Evolutionary conservation across 2,329 filamentous ascomycete species (phyloP).

Genomic region (Macrophomina pseudophaseolina): DNA sequence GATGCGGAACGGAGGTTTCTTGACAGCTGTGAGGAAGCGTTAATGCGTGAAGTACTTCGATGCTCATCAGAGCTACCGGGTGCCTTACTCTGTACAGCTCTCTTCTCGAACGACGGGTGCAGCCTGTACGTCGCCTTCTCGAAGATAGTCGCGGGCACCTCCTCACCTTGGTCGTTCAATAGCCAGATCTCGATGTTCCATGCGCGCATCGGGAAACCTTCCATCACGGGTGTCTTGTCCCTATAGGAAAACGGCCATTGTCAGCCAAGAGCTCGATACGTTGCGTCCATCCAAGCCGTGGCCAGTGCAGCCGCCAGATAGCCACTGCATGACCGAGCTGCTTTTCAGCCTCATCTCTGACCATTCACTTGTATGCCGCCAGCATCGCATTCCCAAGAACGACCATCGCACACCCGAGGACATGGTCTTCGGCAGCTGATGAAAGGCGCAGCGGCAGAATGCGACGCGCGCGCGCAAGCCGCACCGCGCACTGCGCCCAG

Average conservation of each 20-base stretch:
- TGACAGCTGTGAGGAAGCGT: conserved; percentile 65
- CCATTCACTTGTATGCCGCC: too few relatives aligned
- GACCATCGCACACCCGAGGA: too few relatives aligned
- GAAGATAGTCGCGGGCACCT: conserved; percentile 82
- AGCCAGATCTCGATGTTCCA: conserved; percentile 90
- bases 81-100: conserved; percentile 73
- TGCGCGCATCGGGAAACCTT: conserved; percentile 88
- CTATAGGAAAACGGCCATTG: conserved; percentile 48
- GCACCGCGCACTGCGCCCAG: background rate
- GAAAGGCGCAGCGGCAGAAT: background rate
- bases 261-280: background rate
- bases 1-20: conserved; percentile 85
- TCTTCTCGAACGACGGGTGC: conserved; percentile 90
- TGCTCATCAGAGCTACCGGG: background rate
- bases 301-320: background rate
- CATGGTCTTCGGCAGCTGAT: too few relatives aligned
- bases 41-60: background rate
- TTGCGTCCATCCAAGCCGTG: background rate
- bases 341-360: background rate
- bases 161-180: conserved; percentile 83
- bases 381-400: too few relatives aligned
- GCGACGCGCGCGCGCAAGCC: background rate
- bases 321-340: background rate
- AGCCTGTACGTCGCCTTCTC: conserved; percentile 92
- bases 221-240: conserved; percentile 78